These are phyloP conservation scores for Pichia sp. DNA, from an alignment of 1,139 yeast species.

Conservation along the genomic window DNA sequence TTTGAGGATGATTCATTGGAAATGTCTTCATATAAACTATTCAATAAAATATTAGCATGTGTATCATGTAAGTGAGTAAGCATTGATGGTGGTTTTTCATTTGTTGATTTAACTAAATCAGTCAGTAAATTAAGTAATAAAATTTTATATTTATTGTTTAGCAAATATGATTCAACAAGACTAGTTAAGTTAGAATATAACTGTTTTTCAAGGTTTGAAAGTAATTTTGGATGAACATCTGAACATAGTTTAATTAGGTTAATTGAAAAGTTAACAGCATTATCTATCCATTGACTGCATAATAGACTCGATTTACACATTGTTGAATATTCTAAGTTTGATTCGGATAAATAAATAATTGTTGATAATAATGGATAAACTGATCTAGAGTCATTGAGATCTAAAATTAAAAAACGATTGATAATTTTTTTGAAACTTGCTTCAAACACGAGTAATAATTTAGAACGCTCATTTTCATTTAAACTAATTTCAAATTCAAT, in stretches of 20 bases:
- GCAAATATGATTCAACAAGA: constrained; percentile 55
- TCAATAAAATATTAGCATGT: constrained; percentile 53
- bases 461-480: constrained; percentile 28
- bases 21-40: constrained; percentile 55
- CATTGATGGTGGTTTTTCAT: constrained; percentile 61
- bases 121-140: constrained; percentile 54
- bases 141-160: constrained; percentile 42
- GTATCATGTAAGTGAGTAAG: constrained; percentile 71
- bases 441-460: constrained; percentile 46
- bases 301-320: constrained; percentile 1
- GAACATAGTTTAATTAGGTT: constrained; percentile 51
- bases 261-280: constrained; percentile 38
- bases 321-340: neutral
- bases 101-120: constrained; percentile 58
- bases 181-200: constrained; percentile 52
- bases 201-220: constrained; percentile 60
- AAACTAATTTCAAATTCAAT: constrained; percentile 53
- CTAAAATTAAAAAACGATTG: constrained; percentile 50
- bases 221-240: constrained; percentile 35
- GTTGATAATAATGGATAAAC: constrained; percentile 50
- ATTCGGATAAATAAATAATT: constrained; percentile 41
- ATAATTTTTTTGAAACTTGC: constrained; percentile 46
- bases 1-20: constrained; percentile 54
- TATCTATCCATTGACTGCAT: constrained; percentile 37
- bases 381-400: constrained; percentile 48